Percentiles rank a stretch among this genome's conserved stretches.
Conservation (phyloP, 2,329 filamentous ascomycete genomes). For the Aspergillus fructus region DNA sequence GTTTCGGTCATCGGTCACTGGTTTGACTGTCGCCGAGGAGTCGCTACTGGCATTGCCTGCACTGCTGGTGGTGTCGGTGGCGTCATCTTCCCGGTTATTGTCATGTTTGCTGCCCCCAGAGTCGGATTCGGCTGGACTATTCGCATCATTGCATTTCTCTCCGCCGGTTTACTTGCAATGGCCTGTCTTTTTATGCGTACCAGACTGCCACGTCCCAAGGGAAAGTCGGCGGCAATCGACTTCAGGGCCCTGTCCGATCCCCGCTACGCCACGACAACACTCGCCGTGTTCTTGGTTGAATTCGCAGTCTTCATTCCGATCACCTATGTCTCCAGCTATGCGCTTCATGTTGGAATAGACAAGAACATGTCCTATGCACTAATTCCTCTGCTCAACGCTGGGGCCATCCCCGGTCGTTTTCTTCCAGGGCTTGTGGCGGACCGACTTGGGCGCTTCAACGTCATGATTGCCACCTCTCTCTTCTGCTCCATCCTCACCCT, state of each 20-base stretch:
- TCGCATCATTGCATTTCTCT: constrained; percentile 29
- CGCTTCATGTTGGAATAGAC: constrained; percentile 25
- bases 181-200: constrained; percentile 25
- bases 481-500: constrained; percentile 22
- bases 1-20: constrained; percentile 35
- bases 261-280: constrained; percentile 25
- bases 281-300: constrained; percentile 35
- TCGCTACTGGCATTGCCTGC: constrained; percentile 36
- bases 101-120: constrained; percentile 26
- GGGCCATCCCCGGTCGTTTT: constrained; percentile 33
- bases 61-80: constrained; percentile 37
- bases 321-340: constrained; percentile 36
- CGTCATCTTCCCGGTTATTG: constrained; percentile 35
- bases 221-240: constrained; percentile 16
- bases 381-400: constrained; percentile 33
- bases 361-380: constrained; percentile 29
- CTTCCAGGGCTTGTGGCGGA: constrained; percentile 36
- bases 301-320: constrained; percentile 38
- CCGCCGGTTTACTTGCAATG: constrained; percentile 17
- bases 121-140: constrained; percentile 35
- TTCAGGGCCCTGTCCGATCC: constrained; percentile 25
- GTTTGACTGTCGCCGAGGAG: constrained; percentile 32
- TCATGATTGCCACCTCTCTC: constrained; percentile 26
- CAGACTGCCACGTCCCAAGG: constrained; percentile 22
- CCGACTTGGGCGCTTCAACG: constrained; percentile 34